Percentiles rank a stretch among this genome's conserved stretches.
Conservation (phyloP, 352 stramenopile species). For the Globisporangium irregulare region DNA sequence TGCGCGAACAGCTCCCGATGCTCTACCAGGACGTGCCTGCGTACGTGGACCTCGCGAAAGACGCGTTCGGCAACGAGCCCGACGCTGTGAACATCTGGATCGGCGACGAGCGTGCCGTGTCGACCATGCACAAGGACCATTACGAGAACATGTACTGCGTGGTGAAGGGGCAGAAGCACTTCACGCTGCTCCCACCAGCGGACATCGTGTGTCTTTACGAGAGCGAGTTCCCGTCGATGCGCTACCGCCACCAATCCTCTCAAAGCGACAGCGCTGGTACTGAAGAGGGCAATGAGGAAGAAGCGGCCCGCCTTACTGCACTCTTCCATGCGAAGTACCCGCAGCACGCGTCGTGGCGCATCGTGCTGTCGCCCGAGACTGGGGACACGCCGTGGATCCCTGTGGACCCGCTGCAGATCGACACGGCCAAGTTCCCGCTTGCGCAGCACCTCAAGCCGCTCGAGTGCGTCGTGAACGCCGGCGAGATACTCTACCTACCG, state of each 20-base stretch:
- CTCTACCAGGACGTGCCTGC: constrained; percentile 65
- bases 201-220: constrained; percentile 91
- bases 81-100: constrained; percentile 98
- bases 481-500: constrained; percentile 74
- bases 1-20: constrained; percentile 64
- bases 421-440: constrained; percentile 50
- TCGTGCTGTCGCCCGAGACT: constrained; percentile 45
- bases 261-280: background rate
- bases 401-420: constrained; percentile 69
- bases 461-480: constrained; percentile 63
- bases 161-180: constrained; percentile 94
- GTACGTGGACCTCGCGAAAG: constrained; percentile 49
- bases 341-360: constrained; percentile 38
- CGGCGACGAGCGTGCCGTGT: constrained; percentile 93
- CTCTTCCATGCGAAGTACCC: constrained; percentile 58
- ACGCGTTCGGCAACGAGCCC: constrained; percentile 76
- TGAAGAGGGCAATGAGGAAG: background rate
- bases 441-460: constrained; percentile 49
- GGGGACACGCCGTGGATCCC: constrained; percentile 77
- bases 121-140: constrained; percentile 97
- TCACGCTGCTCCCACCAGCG: constrained; percentile 88
- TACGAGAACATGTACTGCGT: constrained; percentile 99
- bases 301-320: constrained; percentile 30
- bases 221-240: constrained; percentile 51
- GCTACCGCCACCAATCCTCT: constrained; percentile 46